Conservation (phyloP, 345 rosid genomes). For the Pistacia integerrima region DNA sequence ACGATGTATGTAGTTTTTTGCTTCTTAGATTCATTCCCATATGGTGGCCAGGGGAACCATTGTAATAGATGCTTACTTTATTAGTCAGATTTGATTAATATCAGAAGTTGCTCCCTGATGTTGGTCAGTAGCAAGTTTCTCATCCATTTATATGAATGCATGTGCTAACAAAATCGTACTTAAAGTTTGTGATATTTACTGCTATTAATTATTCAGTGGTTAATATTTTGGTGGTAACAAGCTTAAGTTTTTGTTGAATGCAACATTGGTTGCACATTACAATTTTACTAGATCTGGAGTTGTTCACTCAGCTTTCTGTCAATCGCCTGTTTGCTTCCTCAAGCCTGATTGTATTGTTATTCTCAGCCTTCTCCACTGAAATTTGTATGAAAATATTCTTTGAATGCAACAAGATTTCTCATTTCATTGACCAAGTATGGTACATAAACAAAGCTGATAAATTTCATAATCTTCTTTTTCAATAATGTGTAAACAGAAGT, state of each 20-base stretch:
- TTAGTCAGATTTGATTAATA: neutral
- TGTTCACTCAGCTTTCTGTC: neutral
- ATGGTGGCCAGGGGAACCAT: neutral
- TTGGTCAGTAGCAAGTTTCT: neutral
- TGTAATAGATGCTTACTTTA: constrained; percentile 7
- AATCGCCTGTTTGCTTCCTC: too few species aligned
- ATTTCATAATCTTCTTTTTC: too few species aligned
- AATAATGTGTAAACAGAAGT: too few species aligned
- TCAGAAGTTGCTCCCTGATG: neutral
- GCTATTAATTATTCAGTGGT: neutral
- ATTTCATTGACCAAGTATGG: too few species aligned
- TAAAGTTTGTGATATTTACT: too few species aligned
- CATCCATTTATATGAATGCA: neutral
- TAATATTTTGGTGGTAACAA: neutral
- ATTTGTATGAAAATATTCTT: too few species aligned
- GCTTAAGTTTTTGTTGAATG: neutral
- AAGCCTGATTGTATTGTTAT: too few species aligned
- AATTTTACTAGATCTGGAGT: neutral
- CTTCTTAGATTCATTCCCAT: neutral
- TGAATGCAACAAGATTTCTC: too few species aligned
- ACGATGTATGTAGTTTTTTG: constrained; percentile 1
- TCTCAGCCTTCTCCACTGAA: too few species aligned
- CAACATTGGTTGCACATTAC: neutral
- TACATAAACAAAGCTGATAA: too few species aligned
- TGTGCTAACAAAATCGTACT: too few species aligned